Evolutionary conservation across 768 basidiomycete species (phyloP).

Genomic region (Cystobasidium onofrii): DNA sequence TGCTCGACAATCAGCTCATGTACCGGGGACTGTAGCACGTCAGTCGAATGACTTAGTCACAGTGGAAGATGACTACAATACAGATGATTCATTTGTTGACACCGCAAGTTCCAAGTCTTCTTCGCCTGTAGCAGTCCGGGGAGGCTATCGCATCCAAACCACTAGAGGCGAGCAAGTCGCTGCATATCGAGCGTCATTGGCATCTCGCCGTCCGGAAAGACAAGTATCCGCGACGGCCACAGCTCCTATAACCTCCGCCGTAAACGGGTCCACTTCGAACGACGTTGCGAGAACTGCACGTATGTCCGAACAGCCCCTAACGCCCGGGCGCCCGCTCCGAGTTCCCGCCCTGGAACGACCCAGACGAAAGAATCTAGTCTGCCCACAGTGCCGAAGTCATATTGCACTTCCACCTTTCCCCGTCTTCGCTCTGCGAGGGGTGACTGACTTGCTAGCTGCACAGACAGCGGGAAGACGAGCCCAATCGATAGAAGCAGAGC

Average conservation of each 20-base stretch:
- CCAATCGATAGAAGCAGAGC: background rate
- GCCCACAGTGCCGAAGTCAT: conserved; percentile 19
- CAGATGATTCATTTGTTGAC: conserved; percentile 3
- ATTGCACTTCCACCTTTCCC: conserved; percentile 20
- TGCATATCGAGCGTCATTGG: background rate
- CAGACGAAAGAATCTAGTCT: conserved; percentile 11
- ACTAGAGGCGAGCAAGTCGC: background rate
- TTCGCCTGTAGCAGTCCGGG: background rate
- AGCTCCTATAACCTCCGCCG: too few relatives aligned
- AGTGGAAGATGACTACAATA: conserved; percentile 6
- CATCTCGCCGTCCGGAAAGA: too few relatives aligned
- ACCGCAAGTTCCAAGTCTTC: background rate
- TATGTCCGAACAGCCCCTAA: too few relatives aligned
- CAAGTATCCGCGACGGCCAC: too few relatives aligned
- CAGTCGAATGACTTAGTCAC: background rate
- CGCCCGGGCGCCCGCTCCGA: background rate
- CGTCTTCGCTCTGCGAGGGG: conserved; percentile 6
- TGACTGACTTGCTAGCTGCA: background rate
- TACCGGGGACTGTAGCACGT: background rate
- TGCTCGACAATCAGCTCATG: background rate
- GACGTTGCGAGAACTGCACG: too few relatives aligned
- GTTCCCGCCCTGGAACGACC: background rate
- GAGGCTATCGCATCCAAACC: background rate
- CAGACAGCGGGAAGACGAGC: background rate
- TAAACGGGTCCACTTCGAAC: background rate